Percentiles rank a stretch among this genome's conserved stretches.
Evolutionary conservation across 2,329 filamentous ascomycete genomes (phyloP).

Genomic region (Arthroderma uncinatum): DNA sequence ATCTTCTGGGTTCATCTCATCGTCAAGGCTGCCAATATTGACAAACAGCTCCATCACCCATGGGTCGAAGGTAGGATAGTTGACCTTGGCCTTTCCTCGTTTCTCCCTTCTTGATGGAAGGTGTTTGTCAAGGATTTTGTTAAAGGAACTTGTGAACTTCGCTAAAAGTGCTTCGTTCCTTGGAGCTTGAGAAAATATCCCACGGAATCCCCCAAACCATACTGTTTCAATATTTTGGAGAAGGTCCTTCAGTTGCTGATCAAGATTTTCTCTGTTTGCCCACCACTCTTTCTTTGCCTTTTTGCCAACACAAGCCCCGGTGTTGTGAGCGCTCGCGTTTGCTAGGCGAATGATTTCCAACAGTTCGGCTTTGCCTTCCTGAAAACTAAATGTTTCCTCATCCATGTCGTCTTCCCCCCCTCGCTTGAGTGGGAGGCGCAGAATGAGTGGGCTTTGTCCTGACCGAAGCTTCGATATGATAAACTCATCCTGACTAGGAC

Average conservation of each 20-base stretch:
- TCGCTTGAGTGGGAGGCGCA: conserved; percentile 73
- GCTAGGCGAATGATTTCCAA: conserved; percentile 69
- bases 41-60: conserved; percentile 79
- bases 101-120: conserved; percentile 66
- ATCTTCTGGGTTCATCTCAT: conserved; percentile 70
- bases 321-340: conserved; percentile 70
- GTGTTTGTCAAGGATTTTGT: conserved; percentile 68
- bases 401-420: conserved; percentile 72
- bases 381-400: conserved; percentile 70
- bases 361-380: conserved; percentile 67
- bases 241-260: conserved; percentile 63
- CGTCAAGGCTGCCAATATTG: conserved; percentile 63
- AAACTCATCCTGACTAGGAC: conserved; percentile 70
- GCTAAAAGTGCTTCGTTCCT: conserved; percentile 54
- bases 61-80: conserved; percentile 46
- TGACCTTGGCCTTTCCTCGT: conserved; percentile 44
- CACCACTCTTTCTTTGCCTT: conserved; percentile 79
- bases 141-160: conserved; percentile 66
- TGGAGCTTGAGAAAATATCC: conserved; percentile 72
- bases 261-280: conserved; percentile 69
- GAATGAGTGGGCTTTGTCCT: conserved; percentile 66
- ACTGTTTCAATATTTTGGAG: conserved; percentile 78
- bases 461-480: conserved; percentile 77
- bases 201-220: conserved; percentile 91
- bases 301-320: conserved; percentile 59